Evolutionary conservation across 2,329 filamentous ascomycete genomes (phyloP).

Genomic region (Hymenoscyphus fructigenus): DNA sequence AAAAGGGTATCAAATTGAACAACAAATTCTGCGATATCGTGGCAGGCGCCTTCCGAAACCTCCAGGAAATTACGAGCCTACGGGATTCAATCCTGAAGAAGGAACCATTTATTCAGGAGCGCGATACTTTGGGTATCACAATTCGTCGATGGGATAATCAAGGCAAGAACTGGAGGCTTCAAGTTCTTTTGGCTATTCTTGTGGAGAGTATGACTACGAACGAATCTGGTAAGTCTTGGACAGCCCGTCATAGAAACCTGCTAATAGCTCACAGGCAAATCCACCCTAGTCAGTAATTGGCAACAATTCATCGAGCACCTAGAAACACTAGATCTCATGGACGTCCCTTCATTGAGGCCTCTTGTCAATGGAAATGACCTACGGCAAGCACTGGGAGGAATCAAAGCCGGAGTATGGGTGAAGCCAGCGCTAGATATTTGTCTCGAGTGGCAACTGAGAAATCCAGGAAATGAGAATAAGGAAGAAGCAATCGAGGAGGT

Average conservation of each 20-base stretch:
- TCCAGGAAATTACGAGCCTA: slow-evolving; percentile 59
- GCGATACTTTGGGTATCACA: slow-evolving; percentile 71
- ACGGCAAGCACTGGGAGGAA: slow-evolving; percentile 60
- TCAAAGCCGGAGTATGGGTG: slow-evolving; percentile 84
- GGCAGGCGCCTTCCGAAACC: slow-evolving; percentile 61
- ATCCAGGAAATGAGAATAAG: slow-evolving; percentile 65
- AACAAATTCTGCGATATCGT: slow-evolving; percentile 74
- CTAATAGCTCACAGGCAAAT: not conserved
- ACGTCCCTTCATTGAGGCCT: slow-evolving; percentile 57
- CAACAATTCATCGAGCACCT: slow-evolving; percentile 56
- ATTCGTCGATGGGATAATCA: slow-evolving; percentile 68
- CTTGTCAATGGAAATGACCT: slow-evolving; percentile 76
- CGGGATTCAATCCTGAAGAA: slow-evolving; percentile 55
- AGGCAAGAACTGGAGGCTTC: slow-evolving; percentile 65
- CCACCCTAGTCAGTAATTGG: slow-evolving; percentile 48
- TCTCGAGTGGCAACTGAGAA: slow-evolving; percentile 83
- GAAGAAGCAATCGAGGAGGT: slow-evolving; percentile 61
- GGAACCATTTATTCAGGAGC: slow-evolving; percentile 47
- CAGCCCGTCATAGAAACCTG: too few relatives aligned
- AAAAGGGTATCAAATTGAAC: slow-evolving; percentile 76
- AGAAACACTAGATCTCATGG: slow-evolving; percentile 53
- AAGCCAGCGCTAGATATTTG: slow-evolving; percentile 74
- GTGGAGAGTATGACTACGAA: slow-evolving; percentile 55
- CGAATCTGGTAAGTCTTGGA: slow-evolving; percentile 3
- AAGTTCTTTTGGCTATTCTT: slow-evolving; percentile 67